Conservation (phyloP, 2,329 filamentous ascomycete species). For the Arthrobotrys sphaeroides region DNA sequence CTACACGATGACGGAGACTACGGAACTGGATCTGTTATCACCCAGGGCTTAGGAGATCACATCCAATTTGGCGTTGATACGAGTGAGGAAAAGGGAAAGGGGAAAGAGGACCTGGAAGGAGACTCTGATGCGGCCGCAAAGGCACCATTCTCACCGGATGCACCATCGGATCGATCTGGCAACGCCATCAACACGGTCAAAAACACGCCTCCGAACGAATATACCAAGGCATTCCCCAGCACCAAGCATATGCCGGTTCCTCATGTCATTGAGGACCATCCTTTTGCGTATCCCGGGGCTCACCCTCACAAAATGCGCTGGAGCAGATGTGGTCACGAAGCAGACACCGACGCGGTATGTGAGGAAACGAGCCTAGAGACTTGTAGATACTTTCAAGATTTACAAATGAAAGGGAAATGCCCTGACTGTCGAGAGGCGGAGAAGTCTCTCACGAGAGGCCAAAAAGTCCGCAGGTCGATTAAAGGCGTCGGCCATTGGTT, state of each 20-base stretch:
- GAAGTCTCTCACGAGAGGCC: background rate
- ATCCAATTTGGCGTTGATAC: no score
- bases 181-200: background rate
- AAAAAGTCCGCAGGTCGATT: constrained; percentile 13
- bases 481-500: constrained; percentile 23
- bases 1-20: background rate
- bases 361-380: constrained; percentile 1
- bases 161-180: background rate
- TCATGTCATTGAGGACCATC: constrained; percentile 3
- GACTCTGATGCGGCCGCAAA: constrained; percentile 33
- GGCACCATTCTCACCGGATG: constrained; percentile 1
- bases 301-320: constrained; percentile 31
- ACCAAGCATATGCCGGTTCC: constrained; percentile 19
- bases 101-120: background rate
- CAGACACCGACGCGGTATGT: constrained; percentile 15
- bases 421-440: background rate
- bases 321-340: constrained; percentile 8
- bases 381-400: constrained; percentile 4
- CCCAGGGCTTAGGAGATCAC: background rate
- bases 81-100: background rate
- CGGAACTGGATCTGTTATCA: background rate
- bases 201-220: background rate
- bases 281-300: background rate
- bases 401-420: background rate
- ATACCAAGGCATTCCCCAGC: background rate